Conservation (phyloP, 192 early-diverging fungal genomes). For the Entophlyctis helioformis region DNA sequence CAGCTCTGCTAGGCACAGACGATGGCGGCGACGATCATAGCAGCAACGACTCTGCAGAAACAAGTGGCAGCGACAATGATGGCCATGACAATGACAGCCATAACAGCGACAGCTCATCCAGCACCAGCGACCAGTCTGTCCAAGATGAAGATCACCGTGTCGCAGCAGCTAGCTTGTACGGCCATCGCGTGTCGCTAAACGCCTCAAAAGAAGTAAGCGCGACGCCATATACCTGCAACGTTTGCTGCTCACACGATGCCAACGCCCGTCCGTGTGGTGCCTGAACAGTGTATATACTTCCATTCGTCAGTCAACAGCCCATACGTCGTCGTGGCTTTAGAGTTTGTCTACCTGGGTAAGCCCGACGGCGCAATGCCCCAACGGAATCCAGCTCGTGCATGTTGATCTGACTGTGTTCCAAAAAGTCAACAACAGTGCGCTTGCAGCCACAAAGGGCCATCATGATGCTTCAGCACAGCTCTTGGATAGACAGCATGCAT, state of each 20-base stretch:
- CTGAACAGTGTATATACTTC: constrained; percentile 20
- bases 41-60: too few species aligned
- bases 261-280: too few species aligned
- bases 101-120: neutral
- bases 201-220: constrained; percentile 7
- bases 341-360: constrained; percentile 15
- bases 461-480: too few species aligned
- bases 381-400: neutral
- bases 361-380: neutral
- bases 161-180: constrained; percentile 3
- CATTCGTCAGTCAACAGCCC: constrained; percentile 17
- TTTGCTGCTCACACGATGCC: too few species aligned
- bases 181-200: constrained; percentile 14
- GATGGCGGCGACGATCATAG: too few species aligned
- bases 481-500: constrained; percentile 1
- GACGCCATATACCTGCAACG: neutral
- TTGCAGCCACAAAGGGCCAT: neutral
- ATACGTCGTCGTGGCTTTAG: constrained; percentile 17
- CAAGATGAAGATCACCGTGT: constrained; percentile 5
- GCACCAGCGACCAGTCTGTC: neutral
- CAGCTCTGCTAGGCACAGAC: too few species aligned
- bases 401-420: neutral
- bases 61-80: too few species aligned
- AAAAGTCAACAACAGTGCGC: neutral
- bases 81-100: too few species aligned